Percentiles rank a stretch among this genome's conserved stretches.
These are phyloP conservation scores for Curvularia sp. DNA, from an alignment of 2,329 filamentous ascomycete species.

Conservation along the genomic window DNA sequence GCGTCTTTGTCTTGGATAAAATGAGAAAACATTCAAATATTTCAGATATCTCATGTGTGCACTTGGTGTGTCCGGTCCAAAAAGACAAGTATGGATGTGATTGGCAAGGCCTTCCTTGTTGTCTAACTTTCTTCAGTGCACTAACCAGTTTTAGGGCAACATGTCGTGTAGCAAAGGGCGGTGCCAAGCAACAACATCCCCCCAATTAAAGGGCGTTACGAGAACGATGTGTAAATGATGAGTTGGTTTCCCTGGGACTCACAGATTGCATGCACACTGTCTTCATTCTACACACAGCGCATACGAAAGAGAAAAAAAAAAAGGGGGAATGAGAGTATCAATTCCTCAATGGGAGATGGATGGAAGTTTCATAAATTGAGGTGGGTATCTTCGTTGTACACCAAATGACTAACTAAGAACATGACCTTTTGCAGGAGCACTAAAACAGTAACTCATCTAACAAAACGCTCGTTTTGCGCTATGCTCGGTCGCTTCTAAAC, in stretches of 20 bases:
- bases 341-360: slow-evolving; percentile 5
- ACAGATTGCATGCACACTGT: not conserved
- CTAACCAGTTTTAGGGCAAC: slow-evolving; percentile 19
- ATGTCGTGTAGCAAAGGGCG: slow-evolving; percentile 18
- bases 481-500: not conserved
- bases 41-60: not conserved
- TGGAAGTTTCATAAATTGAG: slow-evolving; percentile 20
- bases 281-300: not conserved
- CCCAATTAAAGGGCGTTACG: slow-evolving; percentile 1
- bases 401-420: slow-evolving; percentile 21
- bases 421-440: slow-evolving; percentile 25
- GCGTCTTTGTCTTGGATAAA: slow-evolving; percentile 10
- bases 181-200: slow-evolving; percentile 8
- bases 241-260: not conserved
- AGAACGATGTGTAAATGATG: not conserved
- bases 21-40: slow-evolving; percentile 9
- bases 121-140: not conserved
- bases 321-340: slow-evolving; percentile 7
- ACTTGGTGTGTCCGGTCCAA: not conserved
- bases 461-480: slow-evolving; percentile 5
- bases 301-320: not conserved
- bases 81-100: not conserved
- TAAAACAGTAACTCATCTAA: slow-evolving; percentile 11
- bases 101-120: not conserved
- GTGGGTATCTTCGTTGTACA: slow-evolving; percentile 37